Percentiles rank a stretch among this genome's conserved stretches.
Conservation (phyloP, 2,329 filamentous ascomycete genomes). For the Pseudogymnoascus sp. region DNA sequence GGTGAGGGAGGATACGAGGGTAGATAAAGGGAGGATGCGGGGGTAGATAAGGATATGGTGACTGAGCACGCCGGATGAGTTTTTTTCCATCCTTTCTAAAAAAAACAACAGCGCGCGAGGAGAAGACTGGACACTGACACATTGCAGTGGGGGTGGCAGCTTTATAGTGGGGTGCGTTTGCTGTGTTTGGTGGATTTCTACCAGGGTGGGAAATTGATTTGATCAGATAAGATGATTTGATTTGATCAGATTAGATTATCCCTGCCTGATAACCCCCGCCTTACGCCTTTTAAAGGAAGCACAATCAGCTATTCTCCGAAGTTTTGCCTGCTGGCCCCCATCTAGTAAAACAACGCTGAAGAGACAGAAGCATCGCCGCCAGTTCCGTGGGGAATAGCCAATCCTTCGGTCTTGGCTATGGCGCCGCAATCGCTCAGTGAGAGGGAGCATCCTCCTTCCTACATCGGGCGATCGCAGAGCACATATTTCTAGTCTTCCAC, state of each 20-base stretch:
- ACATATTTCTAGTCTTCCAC: not conserved
- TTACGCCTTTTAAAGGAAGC: not conserved
- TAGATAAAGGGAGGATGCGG: not conserved
- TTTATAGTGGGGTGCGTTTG: not conserved
- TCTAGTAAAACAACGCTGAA: no score
- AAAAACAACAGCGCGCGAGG: not conserved
- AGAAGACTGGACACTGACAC: not conserved
- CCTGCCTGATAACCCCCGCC: not conserved
- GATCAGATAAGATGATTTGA: constrained; percentile 3
- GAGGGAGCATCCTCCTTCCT: not conserved
- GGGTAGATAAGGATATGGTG: not conserved
- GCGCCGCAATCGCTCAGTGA: not conserved
- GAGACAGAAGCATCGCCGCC: not conserved
- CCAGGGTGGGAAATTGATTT: not conserved
- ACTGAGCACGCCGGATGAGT: not conserved
- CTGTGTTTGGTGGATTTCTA: not conserved
- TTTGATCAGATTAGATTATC: constrained; percentile 6
- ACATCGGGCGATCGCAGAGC: not conserved
- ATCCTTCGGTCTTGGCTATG: constrained; percentile 1
- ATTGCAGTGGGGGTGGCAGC: not conserved
- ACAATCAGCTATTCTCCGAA: not conserved
- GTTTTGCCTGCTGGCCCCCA: not conserved
- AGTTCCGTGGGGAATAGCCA: not conserved
- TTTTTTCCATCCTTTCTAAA: not conserved
- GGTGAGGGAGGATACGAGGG: no score